phyloP scores from a whole-genome alignment of 2,329 filamentous ascomycete species.

The Exophiala calicioides region DNA sequence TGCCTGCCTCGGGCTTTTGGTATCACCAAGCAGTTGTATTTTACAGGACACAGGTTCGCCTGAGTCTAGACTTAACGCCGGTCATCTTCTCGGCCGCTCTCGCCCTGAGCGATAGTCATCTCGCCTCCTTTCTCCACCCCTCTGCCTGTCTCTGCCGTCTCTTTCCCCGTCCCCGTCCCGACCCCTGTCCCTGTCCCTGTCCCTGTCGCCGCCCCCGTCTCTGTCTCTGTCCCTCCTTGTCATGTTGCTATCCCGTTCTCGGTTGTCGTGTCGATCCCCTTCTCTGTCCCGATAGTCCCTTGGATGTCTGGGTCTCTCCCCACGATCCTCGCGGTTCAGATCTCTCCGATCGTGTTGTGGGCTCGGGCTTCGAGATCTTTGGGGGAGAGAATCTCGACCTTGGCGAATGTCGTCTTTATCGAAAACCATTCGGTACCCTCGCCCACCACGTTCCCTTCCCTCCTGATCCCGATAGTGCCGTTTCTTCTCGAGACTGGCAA shows the following conservation, averaged over 20 bases:
- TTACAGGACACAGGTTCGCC: no score
- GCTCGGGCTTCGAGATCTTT: slow-evolving; percentile 42
- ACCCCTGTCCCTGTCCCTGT: slow-evolving; percentile 41
- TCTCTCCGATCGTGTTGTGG: slow-evolving; percentile 41
- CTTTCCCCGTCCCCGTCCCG: slow-evolving; percentile 20
- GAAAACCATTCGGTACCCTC: slow-evolving; percentile 77
- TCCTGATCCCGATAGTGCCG: slow-evolving; percentile 80
- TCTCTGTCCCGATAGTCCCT: slow-evolving; percentile 8
- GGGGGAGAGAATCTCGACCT: slow-evolving; percentile 17
- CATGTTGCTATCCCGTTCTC: slow-evolving; percentile 12
- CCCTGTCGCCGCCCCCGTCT: slow-evolving; percentile 39
- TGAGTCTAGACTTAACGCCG: no score
- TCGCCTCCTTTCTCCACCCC: no score
- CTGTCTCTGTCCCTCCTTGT: slow-evolving; percentile 36
- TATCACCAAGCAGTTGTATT: no score
- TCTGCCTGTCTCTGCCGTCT: neutral
- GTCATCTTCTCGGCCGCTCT: no score
- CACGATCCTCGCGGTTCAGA: slow-evolving; percentile 10
- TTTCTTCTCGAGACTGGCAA: slow-evolving; percentile 83
- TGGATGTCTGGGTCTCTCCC: slow-evolving; percentile 1
- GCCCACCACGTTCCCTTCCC: slow-evolving; percentile 44
- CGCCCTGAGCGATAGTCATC: no score
- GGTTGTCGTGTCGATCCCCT: slow-evolving; percentile 32
- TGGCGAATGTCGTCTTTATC: slow-evolving; percentile 66
- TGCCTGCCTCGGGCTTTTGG: no score